Conservation (phyloP, 2,329 filamentous ascomycete species). For the Fusarium nodosum region DNA sequence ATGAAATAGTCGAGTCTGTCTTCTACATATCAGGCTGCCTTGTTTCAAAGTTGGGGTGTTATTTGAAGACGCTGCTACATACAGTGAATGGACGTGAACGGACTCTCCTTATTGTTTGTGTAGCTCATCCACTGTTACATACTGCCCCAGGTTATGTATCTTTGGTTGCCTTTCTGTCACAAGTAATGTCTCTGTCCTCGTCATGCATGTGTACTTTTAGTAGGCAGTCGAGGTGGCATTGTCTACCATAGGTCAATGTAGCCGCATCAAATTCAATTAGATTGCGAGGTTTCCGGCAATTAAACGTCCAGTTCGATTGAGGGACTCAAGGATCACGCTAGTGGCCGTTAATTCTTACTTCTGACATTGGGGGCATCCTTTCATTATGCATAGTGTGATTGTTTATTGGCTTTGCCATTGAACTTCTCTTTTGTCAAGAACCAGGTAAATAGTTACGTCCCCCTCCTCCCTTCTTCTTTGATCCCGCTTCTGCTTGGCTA, state of each 20-base stretch:
- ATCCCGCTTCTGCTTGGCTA: not conserved
- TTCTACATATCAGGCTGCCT: conserved; percentile 7
- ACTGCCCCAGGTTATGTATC: not conserved
- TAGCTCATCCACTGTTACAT: conserved; percentile 5
- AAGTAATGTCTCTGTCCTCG: conserved; percentile 4
- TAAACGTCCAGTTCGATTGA: conserved; percentile 28
- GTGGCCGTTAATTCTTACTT: conserved; percentile 42
- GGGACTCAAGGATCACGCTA: conserved; percentile 42
- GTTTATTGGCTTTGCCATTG: not conserved
- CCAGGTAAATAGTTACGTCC: not conserved
- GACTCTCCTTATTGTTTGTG: conserved; percentile 25
- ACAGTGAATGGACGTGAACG: conserved; percentile 24
- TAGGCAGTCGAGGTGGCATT: conserved; percentile 4
- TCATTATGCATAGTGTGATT: conserved; percentile 22
- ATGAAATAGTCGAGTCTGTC: conserved; percentile 1
- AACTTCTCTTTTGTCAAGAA: not conserved
- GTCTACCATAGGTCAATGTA: not conserved
- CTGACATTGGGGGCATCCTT: conserved; percentile 25
- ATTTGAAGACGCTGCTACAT: conserved; percentile 4
- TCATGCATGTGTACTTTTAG: not conserved
- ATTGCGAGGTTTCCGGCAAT: conserved; percentile 33
- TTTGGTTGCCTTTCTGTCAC: not conserved
- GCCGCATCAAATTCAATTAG: conserved; percentile 16
- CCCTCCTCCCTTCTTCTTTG: not conserved
- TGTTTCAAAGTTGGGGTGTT: conserved; percentile 13